Evolutionary conservation across 352 stramenopile species (phyloP).

Genomic region (Phytopythium montanum): DNA sequence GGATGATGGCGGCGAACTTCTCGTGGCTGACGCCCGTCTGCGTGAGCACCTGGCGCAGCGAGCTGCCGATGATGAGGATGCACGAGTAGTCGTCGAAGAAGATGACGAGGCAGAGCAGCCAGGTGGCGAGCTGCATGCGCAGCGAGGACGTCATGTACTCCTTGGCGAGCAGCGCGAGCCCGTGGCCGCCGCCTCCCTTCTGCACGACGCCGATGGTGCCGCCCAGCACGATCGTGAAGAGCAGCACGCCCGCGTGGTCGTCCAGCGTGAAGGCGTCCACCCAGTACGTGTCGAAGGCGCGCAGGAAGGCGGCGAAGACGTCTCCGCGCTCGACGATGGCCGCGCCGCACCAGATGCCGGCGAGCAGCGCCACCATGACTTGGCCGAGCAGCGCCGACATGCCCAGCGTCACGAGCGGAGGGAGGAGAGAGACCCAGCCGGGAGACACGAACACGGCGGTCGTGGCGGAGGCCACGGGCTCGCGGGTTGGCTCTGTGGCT

Average conservation of each 20-base stretch:
- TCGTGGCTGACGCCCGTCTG: constrained; percentile 81
- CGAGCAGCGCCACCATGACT: constrained; percentile 78
- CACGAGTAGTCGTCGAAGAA: constrained; percentile 94
- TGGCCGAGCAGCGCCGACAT: constrained; percentile 72
- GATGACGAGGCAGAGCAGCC: constrained; percentile 80
- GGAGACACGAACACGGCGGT: constrained; percentile 55
- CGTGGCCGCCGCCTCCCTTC: constrained; percentile 83
- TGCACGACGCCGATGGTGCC: constrained; percentile 88
- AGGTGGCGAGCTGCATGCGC: constrained; percentile 82
- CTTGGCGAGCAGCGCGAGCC: constrained; percentile 74
- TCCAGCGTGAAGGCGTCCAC: constrained; percentile 78
- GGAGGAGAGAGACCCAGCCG: constrained; percentile 71
- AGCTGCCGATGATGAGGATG: constrained; percentile 89
- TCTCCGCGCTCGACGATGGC: constrained; percentile 81
- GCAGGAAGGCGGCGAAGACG: constrained; percentile 68
- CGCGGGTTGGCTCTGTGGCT: constrained; percentile 10
- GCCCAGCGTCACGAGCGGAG: constrained; percentile 69
- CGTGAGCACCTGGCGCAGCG: constrained; percentile 74
- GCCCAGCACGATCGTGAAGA: constrained; percentile 88
- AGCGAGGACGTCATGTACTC: constrained; percentile 81
- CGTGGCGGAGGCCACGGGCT: constrained; percentile 33
- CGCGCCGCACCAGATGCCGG: constrained; percentile 85
- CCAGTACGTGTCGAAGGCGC: constrained; percentile 88
- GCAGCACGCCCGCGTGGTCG: constrained; percentile 78
- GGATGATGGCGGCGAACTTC: constrained; percentile 89